Conservation (phyloP, 306 rosid species). For the Cotoneaster glaucophyllus region DNA sequence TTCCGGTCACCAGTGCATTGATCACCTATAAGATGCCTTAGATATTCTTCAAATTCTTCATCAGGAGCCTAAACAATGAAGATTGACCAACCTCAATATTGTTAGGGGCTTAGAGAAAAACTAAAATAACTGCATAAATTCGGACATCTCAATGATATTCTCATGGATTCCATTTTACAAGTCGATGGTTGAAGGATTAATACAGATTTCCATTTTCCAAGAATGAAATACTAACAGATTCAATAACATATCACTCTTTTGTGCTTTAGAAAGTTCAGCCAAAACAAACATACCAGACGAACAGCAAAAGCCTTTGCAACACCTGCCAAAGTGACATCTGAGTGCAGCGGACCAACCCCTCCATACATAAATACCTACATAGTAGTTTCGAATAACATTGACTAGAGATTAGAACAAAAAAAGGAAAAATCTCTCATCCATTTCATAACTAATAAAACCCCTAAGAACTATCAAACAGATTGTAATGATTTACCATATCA, state of each 20-base stretch:
- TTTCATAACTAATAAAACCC: conserved; percentile 5
- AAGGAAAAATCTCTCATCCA: not conserved
- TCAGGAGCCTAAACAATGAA: conserved; percentile 75
- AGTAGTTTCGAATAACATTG: conserved; percentile 5
- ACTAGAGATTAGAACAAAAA: conserved; percentile 14
- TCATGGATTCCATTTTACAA: not conserved
- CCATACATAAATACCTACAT: conserved; percentile 81
- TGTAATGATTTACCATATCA: conserved; percentile 61
- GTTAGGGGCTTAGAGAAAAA: not conserved
- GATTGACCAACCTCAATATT: conserved; percentile 3
- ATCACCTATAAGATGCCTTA: conserved; percentile 70
- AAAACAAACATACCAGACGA: conserved; percentile 62
- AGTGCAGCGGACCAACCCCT: conserved; percentile 92
- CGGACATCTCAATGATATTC: not conserved
- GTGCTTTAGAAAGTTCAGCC: conserved; percentile 1
- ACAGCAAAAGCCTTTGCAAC: conserved; percentile 93
- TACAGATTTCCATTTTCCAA: conserved; percentile 4
- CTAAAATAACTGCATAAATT: not conserved
- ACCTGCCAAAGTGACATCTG: conserved; percentile 85
- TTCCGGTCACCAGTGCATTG: conserved; percentile 73
- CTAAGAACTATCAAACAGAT: conserved; percentile 7
- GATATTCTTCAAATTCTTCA: conserved; percentile 92
- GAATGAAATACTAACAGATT: not conserved
- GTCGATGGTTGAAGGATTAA: conserved; percentile 2
- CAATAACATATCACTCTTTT: not conserved